phyloP scores from a whole-genome alignment of 805 yeast genomes.

The Hanseniaspora vineae region DNA sequence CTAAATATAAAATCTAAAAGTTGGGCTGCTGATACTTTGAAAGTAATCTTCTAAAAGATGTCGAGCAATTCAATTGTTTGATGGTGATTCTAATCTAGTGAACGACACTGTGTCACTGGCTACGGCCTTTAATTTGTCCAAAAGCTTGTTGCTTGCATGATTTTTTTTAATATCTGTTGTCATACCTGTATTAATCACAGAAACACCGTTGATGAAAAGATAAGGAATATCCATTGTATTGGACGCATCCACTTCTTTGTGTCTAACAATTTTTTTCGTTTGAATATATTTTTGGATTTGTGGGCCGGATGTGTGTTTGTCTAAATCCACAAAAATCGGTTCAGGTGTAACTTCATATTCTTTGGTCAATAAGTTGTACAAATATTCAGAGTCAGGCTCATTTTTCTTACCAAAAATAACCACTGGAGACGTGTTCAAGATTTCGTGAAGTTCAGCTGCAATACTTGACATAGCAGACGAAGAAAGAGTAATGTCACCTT shows the following conservation, averaged over 20 bases:
- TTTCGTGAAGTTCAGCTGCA: conserved; percentile 29
- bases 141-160: conserved; percentile 10
- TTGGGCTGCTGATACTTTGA: no score
- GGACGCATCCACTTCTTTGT: neutral
- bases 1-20: neutral
- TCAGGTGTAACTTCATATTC: conserved; percentile 61
- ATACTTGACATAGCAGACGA: neutral
- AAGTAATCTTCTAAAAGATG: no score
- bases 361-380: conserved; percentile 49
- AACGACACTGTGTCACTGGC: conserved; percentile 13
- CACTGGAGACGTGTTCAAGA: conserved; percentile 53
- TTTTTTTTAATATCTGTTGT: conserved; percentile 9
- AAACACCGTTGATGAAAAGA: conserved; percentile 15
- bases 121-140: conserved; percentile 10
- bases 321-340: conserved; percentile 67
- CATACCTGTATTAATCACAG: conserved; percentile 10
- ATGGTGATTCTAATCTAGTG: conserved; percentile 13
- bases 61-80: conserved; percentile 11
- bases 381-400: conserved; percentile 56
- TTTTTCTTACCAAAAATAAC: conserved; percentile 36
- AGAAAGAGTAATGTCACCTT: no score
- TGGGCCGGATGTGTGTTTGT: conserved; percentile 59
- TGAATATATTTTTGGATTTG: conserved; percentile 54
- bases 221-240: conserved; percentile 10
- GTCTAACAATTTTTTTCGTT: conserved; percentile 4